Evolutionary conservation across 176 grass and related monocot species (phyloP).

Genomic region (Echinochloa phyllopogon): DNA sequence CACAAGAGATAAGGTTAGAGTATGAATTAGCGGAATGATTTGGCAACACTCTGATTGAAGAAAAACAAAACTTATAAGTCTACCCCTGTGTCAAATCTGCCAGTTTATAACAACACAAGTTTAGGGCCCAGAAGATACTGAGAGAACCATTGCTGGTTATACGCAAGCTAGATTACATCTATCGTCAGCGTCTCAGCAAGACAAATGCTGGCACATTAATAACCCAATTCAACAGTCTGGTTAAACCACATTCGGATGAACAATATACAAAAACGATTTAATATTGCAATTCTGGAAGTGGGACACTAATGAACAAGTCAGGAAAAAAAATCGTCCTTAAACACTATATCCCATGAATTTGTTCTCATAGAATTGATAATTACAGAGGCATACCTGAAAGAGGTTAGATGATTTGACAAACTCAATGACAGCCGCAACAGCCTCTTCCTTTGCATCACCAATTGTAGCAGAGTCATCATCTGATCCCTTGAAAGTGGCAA

Average conservation of each 20-base stretch:
- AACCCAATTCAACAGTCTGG: background rate
- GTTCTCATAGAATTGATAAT: background rate
- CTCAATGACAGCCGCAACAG: constrained; percentile 69
- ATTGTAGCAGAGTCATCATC: constrained; percentile 59
- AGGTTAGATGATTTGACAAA: constrained; percentile 74
- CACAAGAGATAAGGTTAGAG: background rate
- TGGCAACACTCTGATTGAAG: background rate
- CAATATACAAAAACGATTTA: background rate
- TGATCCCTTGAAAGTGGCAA: constrained; percentile 66
- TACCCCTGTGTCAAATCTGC: background rate
- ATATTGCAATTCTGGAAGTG: background rate
- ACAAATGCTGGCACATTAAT: background rate
- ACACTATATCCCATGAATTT: background rate
- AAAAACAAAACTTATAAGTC: background rate
- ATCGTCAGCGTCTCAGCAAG: background rate
- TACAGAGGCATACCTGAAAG: constrained; percentile 59
- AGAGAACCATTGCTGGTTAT: background rate
- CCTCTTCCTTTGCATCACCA: constrained; percentile 78
- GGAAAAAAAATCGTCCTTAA: background rate
- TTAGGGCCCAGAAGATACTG: background rate
- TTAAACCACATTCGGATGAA: background rate
- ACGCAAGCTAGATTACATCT: background rate
- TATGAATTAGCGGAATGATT: background rate
- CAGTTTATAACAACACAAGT: background rate
- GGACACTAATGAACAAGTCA: background rate